A percentile compares a stretch with the other conserved stretches of the same genome.
These are phyloP conservation scores for Quercus wislizeni DNA, from an alignment of 306 rosid species.

Conservation along the genomic window DNA sequence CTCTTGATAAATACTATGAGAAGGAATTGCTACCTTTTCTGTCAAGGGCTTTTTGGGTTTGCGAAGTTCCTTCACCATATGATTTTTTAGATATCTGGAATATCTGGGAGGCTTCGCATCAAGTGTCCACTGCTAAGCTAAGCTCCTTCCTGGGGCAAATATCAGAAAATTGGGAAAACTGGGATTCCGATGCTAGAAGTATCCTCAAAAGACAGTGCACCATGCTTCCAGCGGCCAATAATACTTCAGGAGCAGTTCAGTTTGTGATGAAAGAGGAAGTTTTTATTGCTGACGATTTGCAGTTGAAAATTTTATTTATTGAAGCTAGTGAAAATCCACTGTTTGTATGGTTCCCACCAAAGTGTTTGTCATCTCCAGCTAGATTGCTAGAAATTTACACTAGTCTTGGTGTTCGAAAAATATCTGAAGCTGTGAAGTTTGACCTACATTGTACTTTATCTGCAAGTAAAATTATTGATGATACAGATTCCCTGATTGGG, in stretches of 20 bases:
- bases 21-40: slow-evolving; percentile 18
- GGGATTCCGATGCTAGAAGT: too few relatives aligned
- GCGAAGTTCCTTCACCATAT: slow-evolving; percentile 7
- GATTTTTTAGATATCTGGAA: slow-evolving; percentile 23
- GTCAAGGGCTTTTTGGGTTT: slow-evolving; percentile 19
- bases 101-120: neutral
- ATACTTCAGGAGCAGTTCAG: neutral
- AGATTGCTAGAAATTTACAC: slow-evolving; percentile 1
- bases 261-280: slow-evolving; percentile 11
- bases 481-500: too few relatives aligned
- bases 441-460: too few relatives aligned
- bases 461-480: too few relatives aligned
- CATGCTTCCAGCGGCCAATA: slow-evolving; percentile 3
- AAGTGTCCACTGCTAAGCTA: slow-evolving; percentile 7
- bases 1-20: slow-evolving; percentile 15
- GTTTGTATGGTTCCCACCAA: slow-evolving; percentile 21
- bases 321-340: slow-evolving; percentile 4
- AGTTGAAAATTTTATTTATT: slow-evolving; percentile 11
- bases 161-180: too few relatives aligned
- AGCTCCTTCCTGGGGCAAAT: too few relatives aligned
- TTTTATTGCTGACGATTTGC: slow-evolving; percentile 23
- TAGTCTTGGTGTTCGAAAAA: slow-evolving; percentile 12
- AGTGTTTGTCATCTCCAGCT: neutral
- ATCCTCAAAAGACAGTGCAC: too few relatives aligned
- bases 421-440: slow-evolving; percentile 16